phyloP scores from a whole-genome alignment of 164 flowering plant species.

The Vitis rotundifolia region DNA sequence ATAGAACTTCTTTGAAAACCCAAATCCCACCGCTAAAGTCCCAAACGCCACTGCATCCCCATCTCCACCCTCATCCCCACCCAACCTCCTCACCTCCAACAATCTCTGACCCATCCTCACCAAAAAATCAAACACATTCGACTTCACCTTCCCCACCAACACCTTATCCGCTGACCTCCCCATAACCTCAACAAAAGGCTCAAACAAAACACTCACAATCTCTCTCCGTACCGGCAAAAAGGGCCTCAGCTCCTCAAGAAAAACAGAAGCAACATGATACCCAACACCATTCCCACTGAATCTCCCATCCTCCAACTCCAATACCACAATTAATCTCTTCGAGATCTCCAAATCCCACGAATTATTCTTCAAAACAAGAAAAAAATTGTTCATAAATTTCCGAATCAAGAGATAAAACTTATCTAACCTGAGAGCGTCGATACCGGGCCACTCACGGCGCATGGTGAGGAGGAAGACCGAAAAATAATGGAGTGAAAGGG shows the following conservation, averaged over 20 bases:
- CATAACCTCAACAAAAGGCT: slow-evolving; percentile 44
- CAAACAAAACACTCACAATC: slow-evolving; percentile 36
- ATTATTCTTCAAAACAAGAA: slow-evolving; percentile 43
- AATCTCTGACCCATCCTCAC: slow-evolving; percentile 42
- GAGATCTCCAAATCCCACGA: slow-evolving; percentile 60
- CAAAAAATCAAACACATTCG: slow-evolving; percentile 52
- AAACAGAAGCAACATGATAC: slow-evolving; percentile 70
- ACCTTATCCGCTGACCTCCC: slow-evolving; percentile 52
- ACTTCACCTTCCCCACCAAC: slow-evolving; percentile 53
- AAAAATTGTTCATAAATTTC: slow-evolving; percentile 45
- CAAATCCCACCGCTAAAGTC: slow-evolving; percentile 37
- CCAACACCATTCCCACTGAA: slow-evolving; percentile 67
- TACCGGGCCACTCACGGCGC: slow-evolving; percentile 93
- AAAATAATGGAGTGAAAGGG: slow-evolving; percentile 55
- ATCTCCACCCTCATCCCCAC: slow-evolving; percentile 18
- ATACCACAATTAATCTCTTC: slow-evolving; percentile 29
- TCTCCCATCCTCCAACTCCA: slow-evolving; percentile 51
- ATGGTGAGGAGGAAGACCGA: slow-evolving; percentile 65
- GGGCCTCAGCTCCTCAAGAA: slow-evolving; percentile 60
- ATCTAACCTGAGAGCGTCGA: slow-evolving; percentile 75
- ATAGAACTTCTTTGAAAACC: slow-evolving; percentile 46
- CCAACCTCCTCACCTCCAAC: slow-evolving; percentile 41
- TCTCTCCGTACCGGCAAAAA: slow-evolving; percentile 55
- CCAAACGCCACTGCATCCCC: slow-evolving; percentile 46
- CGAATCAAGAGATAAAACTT: slow-evolving; percentile 82